Evolutionary conservation across 1,284 basidiomycete species (phyloP), one percentile per base, ranked within the genome.

Genomic region (Irpex sp.): DNA sequence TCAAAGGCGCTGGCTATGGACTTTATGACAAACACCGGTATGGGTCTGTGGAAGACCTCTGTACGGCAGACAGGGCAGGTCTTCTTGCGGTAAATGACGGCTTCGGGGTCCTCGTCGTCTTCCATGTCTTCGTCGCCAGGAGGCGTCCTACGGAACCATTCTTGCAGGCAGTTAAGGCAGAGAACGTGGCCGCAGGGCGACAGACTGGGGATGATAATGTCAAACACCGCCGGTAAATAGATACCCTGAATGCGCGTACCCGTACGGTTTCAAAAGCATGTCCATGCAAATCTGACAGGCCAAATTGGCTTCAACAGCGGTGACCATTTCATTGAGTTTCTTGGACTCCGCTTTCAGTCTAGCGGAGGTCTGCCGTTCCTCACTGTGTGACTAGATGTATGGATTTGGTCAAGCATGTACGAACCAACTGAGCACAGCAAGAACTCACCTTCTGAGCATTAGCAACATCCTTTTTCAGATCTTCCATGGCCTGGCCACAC

Each of bases 221-320:
- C 33, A 6, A 31, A 35, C 5, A 46, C 5, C 1, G n/a, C 39
- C 11, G 13, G 11, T 46, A 46, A 7, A 46, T 33, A 33, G 31
- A 33, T 6, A 1, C 0, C 0, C 39, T 39, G 5, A 26, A 31
- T 1, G 61, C 49, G 15, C 21, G 21, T 72, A 91, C 89, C 82
- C 82, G 69, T 82, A 87, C 31, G 89, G 89, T 66, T 82, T 83
- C 53, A 78, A 68, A 6, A 90, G 74, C 13, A 85, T 71, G 19
- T 92, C 90, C 77, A 90, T 86, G 69, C 89, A 92, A 37, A 92
- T 89, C 68, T 90, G 88, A 70, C 89, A 92, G 66, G 84, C 85
- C 17, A 89, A 70, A 47, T 82, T 80, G 35, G 73, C 69, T 73
- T 90, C 89, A 35, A 90, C 79, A 5, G 76, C 76, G 15, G 78